Evolutionary conservation across 2,329 filamentous ascomycete genomes (phyloP).

Genomic region (Microascus cirrosus): DNA sequence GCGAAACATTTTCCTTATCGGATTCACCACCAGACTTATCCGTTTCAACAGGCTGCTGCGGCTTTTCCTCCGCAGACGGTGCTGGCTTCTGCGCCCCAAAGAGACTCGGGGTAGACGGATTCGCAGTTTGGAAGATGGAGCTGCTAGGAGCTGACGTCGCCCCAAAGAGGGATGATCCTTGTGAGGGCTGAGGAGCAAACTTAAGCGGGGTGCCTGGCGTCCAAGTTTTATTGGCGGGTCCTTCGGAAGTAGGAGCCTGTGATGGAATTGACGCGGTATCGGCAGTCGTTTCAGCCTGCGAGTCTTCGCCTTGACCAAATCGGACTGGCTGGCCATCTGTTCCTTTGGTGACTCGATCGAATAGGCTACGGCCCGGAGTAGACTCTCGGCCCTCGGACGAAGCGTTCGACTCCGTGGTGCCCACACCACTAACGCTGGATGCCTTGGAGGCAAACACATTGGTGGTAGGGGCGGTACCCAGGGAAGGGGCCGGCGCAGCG

Average conservation of each 20-base stretch:
- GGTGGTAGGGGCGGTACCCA: background rate
- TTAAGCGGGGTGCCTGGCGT: slow-evolving; percentile 41
- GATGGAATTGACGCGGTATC: slow-evolving; percentile 7
- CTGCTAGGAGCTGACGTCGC: slow-evolving; percentile 15
- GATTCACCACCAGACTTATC: slow-evolving; percentile 25
- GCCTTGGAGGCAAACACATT: slow-evolving; percentile 19
- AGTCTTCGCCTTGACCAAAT: slow-evolving; percentile 16
- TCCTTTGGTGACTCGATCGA: slow-evolving; percentile 42
- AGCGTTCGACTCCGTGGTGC: slow-evolving; percentile 1
- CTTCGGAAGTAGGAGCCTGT: slow-evolving; percentile 15
- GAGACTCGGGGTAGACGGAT: slow-evolving; percentile 17
- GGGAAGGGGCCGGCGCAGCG: slow-evolving; percentile 17
- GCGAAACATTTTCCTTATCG: slow-evolving; percentile 31
- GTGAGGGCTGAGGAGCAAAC: slow-evolving; percentile 26
- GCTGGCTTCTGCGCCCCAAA: slow-evolving; percentile 22
- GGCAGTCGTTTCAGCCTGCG: slow-evolving; percentile 16
- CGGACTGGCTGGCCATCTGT: slow-evolving; percentile 38
- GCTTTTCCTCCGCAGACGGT: slow-evolving; percentile 14
- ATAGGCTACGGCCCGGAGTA: slow-evolving; percentile 37
- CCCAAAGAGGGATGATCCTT: slow-evolving; percentile 8
- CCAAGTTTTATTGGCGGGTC: slow-evolving; percentile 33
- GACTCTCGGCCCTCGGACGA: slow-evolving; percentile 31
- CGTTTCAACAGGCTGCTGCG: slow-evolving; percentile 11
- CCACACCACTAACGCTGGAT: slow-evolving; percentile 9
- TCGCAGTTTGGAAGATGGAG: slow-evolving; percentile 21